A percentile compares a stretch with the other conserved stretches of the same genome.
Conservation (phyloP, 1,284 basidiomycete genomes). For the Agaricales sp. region DNA sequence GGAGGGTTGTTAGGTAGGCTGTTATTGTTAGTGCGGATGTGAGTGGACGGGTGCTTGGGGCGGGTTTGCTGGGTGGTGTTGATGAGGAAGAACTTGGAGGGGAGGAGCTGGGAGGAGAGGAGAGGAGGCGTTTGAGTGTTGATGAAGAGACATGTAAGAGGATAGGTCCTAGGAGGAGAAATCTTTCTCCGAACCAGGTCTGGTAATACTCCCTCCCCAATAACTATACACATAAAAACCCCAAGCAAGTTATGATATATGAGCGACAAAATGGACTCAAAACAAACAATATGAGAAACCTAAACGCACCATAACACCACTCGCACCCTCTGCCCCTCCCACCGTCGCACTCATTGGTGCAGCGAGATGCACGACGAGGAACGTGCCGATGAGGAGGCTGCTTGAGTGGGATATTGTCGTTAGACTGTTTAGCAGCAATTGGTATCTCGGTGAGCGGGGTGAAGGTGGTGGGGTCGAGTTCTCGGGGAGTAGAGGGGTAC, state of each 20-base stretch:
- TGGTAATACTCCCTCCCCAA: constrained; percentile 75
- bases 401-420: constrained; percentile 27
- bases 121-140: constrained; percentile 43
- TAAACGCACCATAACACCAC: constrained; percentile 55
- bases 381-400: constrained; percentile 31
- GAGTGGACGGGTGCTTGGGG: constrained; percentile 31
- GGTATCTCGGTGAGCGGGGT: no score
- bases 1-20: constrained; percentile 41
- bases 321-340: constrained; percentile 55
- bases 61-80: constrained; percentile 8
- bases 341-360: constrained; percentile 57
- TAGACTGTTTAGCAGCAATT: constrained; percentile 11
- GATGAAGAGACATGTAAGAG: constrained; percentile 45
- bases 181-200: constrained; percentile 49
- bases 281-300: no score
- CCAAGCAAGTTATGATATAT: neutral
- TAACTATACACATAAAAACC: constrained; percentile 33
- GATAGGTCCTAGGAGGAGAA: constrained; percentile 52
- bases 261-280: no score
- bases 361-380: constrained; percentile 51
- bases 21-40: constrained; percentile 39
- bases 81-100: constrained; percentile 15
- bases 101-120: constrained; percentile 18
- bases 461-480: no score
- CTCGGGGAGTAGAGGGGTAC: no score